Conservation (phyloP, 2,329 filamentous ascomycete genomes). For the Fusarium begoniae region DNA sequence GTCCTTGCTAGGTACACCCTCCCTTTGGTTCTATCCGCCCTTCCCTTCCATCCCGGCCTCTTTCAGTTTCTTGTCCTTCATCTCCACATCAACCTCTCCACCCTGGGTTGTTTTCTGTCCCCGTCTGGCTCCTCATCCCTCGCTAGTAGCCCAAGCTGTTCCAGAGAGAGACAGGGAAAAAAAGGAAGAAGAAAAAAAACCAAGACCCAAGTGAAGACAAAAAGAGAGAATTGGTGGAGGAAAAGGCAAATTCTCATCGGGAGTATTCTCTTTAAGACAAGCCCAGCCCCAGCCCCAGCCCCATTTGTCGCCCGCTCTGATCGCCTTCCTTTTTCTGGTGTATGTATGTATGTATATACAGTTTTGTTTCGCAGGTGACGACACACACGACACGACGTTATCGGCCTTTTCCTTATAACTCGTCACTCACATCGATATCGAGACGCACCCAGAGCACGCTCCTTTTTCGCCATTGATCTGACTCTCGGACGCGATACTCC, state of each 20-base stretch:
- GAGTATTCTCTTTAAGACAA: constrained; percentile 35
- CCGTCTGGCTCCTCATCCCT: constrained; percentile 23
- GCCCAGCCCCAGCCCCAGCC: constrained; percentile 20
- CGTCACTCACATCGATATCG: background rate
- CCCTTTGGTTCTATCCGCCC: background rate
- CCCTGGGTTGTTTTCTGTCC: constrained; percentile 23
- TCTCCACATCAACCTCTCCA: constrained; percentile 36
- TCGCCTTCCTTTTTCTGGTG: constrained; percentile 30
- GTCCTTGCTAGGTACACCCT: constrained; percentile 18
- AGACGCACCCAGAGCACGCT: background rate
- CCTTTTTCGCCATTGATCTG: constrained; percentile 1
- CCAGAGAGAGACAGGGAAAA: background rate
- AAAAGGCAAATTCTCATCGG: constrained; percentile 9
- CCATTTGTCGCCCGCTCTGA: constrained; percentile 14
- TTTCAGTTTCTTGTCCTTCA: constrained; percentile 22
- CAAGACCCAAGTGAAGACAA: background rate
- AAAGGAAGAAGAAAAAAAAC: background rate
- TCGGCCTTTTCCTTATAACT: background rate
- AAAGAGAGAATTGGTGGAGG: background rate
- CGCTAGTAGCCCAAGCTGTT: constrained; percentile 20
- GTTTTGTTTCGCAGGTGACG: constrained; percentile 30
- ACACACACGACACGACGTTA: constrained; percentile 13
- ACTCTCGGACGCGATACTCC: constrained; percentile 12
- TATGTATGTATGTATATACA: background rate
- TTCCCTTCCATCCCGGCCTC: constrained; percentile 20